phyloP scores from a whole-genome alignment of 768 basidiomycete genomes.

The Phaeolepiota aurea region DNA sequence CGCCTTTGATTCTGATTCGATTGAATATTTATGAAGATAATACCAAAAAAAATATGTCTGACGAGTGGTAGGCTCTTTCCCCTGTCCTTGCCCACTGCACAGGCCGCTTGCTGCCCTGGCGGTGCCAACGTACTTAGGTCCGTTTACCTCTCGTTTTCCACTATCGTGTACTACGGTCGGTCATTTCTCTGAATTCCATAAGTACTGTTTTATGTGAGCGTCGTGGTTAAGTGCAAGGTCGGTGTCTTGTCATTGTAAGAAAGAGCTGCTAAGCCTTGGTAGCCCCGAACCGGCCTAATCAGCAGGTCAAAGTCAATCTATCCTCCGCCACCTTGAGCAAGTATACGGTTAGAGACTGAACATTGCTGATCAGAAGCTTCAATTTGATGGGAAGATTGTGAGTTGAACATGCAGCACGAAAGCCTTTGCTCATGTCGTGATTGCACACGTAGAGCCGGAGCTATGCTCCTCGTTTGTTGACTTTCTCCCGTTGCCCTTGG shows the following conservation, averaged over 20 bases:
- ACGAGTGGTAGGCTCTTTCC: slow-evolving; percentile 9
- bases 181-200: slow-evolving; percentile 1
- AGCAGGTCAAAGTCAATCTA: no score
- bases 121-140: slow-evolving; percentile 14
- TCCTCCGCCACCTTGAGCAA: no score
- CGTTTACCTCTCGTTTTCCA: slow-evolving; percentile 11
- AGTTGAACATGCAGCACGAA: no score
- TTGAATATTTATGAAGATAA: slow-evolving; percentile 6
- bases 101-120: slow-evolving; percentile 3
- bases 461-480: no score
- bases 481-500: no score
- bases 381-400: no score
- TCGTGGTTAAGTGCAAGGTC: not conserved
- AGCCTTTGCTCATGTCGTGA: no score
- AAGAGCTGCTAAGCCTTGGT: not conserved
- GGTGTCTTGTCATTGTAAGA: not conserved
- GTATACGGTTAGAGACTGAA: no score
- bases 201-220: not conserved
- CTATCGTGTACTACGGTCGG: slow-evolving; percentile 1
- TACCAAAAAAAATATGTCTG: not conserved
- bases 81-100: slow-evolving; percentile 2
- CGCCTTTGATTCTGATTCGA: slow-evolving; percentile 9
- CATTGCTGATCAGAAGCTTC: no score
- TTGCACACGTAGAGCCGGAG: no score
- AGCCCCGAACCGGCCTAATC: no score